Evolutionary conservation across 1,284 basidiomycete species (phyloP).

Genomic region (Austroboletus novae-zelandiae): DNA sequence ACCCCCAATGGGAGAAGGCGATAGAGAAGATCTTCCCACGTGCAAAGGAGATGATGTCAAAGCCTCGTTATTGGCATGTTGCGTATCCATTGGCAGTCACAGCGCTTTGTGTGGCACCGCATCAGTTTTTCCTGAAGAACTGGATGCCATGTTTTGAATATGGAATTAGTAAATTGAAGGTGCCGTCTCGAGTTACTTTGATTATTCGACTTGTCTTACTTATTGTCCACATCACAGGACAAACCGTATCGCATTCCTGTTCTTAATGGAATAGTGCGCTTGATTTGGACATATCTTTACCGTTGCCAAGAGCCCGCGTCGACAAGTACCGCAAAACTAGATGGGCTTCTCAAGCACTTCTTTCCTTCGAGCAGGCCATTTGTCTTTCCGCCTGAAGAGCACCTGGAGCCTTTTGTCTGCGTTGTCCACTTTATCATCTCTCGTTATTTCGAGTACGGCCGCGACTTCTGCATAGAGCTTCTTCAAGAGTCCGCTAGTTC

Average conservation of each 20-base stretch:
- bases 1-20: constrained; percentile 92
- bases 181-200: constrained; percentile 26
- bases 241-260: constrained; percentile 70
- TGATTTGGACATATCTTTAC: constrained; percentile 94
- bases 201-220: background rate
- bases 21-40: constrained; percentile 84
- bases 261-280: constrained; percentile 80
- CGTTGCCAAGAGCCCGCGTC: constrained; percentile 86
- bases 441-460: constrained; percentile 85
- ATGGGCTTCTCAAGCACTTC: constrained; percentile 73
- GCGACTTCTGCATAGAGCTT: constrained; percentile 78
- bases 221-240: constrained; percentile 53
- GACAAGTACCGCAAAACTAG: constrained; percentile 76
- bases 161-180: constrained; percentile 79
- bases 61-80: constrained; percentile 88
- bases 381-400: constrained; percentile 72
- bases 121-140: constrained; percentile 80
- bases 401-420: constrained; percentile 74
- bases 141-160: constrained; percentile 76
- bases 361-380: constrained; percentile 72
- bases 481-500: constrained; percentile 63
- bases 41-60: constrained; percentile 83
- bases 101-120: constrained; percentile 83
- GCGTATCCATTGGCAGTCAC: constrained; percentile 88
- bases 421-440: constrained; percentile 84